Evolutionary conservation across 129 eudicot genomes (phyloP), one percentile per base, ranked within the genome.

Genomic region (sunflower (Helianthus annuus)): DNA sequence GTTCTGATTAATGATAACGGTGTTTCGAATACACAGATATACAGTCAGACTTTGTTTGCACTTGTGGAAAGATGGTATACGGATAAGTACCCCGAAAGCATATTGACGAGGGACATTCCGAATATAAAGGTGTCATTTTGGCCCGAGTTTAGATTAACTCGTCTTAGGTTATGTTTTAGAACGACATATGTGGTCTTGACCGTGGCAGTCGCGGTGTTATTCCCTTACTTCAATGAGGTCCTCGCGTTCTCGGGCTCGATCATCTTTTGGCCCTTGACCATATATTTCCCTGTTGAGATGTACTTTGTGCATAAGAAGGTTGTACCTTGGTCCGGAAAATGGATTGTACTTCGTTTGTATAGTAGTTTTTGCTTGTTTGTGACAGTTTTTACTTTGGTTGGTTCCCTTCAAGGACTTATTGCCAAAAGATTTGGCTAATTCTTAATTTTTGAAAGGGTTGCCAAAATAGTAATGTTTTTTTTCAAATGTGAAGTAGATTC

Each of bases 251-350:
- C 86, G 5, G 91, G 88, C 60, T 81, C 91, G 5, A 61, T 86
- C 29, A 80, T 76, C 51, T 86, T 80, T 67, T 86, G 91, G 91
- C 91, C 91, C 17, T 54, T 83, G 74, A 78, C 82, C 6, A 72
- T 86, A 53, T 81, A 86, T 71, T 86, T 86, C 48, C 88, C 91
- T 3, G 83, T 83, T 22, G 80, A 86, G 67, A 86, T 86, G 91
- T 86, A 77, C 78, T n/a, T 75, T 29, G 67, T 34, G 3, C 88
- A 80, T 45, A 78, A 69, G 36, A 78, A 76, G 48, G 66, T 86
- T 55, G 61, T 29, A 53, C 61, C 84, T 70, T 86, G 83, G 79
- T 38, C 82, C 2, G 9, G 52, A 9, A 71, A 60, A 63, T 86
- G 91, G 91, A 24, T 80, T 46, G 81, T 71, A 68, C 84, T 86